phyloP scores from a whole-genome alignment of 805 yeast genomes.

The Metschnikowia similis region DNA sequence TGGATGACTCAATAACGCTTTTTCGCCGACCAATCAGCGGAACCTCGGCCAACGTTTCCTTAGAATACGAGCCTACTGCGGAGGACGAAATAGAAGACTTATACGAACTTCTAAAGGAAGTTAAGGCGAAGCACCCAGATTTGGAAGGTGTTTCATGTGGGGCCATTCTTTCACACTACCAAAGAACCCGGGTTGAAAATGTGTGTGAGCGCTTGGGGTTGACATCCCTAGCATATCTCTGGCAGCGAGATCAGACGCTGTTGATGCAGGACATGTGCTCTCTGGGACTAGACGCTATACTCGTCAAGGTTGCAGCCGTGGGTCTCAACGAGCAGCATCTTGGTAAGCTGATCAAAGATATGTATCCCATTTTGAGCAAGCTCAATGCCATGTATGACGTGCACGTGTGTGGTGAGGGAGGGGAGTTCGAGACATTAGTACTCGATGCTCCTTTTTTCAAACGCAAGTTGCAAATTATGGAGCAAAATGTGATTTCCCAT shows the following conservation, averaged over 20 bases:
- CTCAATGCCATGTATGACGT: conserved; percentile 69
- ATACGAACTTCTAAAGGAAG: conserved; percentile 45
- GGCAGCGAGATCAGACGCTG: conserved; percentile 84
- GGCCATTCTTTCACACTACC: conserved; percentile 93
- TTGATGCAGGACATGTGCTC: conserved; percentile 78
- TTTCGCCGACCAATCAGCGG: conserved; percentile 67
- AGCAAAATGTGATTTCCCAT: conserved; percentile 40
- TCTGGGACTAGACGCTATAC: conserved; percentile 67
- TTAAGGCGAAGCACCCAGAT: conserved; percentile 58
- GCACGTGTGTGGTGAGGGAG: conserved; percentile 98
- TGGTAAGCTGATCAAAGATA: conserved; percentile 61
- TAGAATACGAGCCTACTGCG: conserved; percentile 66
- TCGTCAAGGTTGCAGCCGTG: conserved; percentile 90
- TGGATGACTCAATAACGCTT: conserved; percentile 63
- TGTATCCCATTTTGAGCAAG: conserved; percentile 52
- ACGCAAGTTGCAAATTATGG: conserved; percentile 40
- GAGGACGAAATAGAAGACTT: conserved; percentile 90
- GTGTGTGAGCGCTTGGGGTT: conserved; percentile 75
- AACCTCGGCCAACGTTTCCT: conserved; percentile 52
- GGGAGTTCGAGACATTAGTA: conserved; percentile 93
- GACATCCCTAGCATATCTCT: conserved; percentile 68
- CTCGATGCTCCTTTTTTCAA: conserved; percentile 84
- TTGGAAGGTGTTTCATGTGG: conserved; percentile 89
- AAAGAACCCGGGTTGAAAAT: conserved; percentile 87
- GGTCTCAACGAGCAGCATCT: conserved; percentile 68